These are phyloP conservation scores for Fusarium sulawesiense DNA, from an alignment of 2,329 filamentous ascomycete genomes.

Conservation along the genomic window DNA sequence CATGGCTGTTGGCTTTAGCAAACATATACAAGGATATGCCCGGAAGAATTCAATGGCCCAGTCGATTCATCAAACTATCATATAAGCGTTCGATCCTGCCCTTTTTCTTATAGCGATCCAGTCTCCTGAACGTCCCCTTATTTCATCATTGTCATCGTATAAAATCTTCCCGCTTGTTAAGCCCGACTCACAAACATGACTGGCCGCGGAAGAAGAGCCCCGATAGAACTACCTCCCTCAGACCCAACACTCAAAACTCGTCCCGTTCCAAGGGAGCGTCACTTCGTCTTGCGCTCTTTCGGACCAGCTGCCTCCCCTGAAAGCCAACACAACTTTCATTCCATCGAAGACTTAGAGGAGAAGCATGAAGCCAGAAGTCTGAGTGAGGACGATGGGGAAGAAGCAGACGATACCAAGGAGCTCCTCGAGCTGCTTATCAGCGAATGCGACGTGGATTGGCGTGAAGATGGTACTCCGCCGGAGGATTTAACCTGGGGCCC, in stretches of 20 bases:
- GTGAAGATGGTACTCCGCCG: neutral
- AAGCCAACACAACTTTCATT: neutral
- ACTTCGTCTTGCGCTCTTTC: neutral
- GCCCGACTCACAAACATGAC: neutral
- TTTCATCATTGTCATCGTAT: neutral
- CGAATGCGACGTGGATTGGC: neutral
- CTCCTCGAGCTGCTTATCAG: neutral
- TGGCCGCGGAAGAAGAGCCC: neutral
- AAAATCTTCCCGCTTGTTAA: neutral
- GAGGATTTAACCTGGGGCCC: neutral
- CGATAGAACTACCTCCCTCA: neutral
- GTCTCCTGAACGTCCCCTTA: neutral
- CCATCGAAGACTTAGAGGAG: neutral
- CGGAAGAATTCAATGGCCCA: neutral
- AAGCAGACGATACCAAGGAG: neutral
- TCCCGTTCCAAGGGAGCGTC: slow-evolving; percentile 7
- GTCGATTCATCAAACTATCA: neutral
- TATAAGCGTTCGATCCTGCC: neutral
- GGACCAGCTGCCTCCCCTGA: neutral
- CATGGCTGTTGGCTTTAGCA: neutral
- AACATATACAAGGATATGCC: neutral
- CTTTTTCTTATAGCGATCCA: neutral
- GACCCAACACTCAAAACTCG: slow-evolving; percentile 8
- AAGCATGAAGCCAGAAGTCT: neutral
- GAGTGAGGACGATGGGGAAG: neutral